Conservation (phyloP, 2,329 filamentous ascomycete genomes). For the Talaromyces sp. region DNA sequence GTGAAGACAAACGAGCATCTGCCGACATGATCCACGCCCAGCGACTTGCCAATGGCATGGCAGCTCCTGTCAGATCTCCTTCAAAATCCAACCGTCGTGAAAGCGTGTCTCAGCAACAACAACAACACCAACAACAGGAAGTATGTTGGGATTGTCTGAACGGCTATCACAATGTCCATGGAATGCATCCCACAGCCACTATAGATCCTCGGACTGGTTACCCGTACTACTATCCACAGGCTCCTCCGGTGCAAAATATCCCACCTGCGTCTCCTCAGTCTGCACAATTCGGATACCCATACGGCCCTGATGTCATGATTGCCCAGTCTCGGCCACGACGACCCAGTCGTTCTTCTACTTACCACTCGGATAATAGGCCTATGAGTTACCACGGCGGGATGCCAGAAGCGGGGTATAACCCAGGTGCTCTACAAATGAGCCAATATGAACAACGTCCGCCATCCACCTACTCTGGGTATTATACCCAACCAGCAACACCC, state of each 20-base stretch:
- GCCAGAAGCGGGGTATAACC: constrained; percentile 35
- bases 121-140: constrained; percentile 32
- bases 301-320: constrained; percentile 34
- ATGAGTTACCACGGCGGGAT: constrained; percentile 40
- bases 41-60: constrained; percentile 32
- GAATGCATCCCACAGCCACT: constrained; percentile 31
- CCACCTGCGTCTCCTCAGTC: constrained; percentile 29
- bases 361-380: constrained; percentile 34
- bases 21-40: constrained; percentile 40
- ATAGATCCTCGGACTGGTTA: constrained; percentile 35
- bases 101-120: constrained; percentile 30
- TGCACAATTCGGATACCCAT: constrained; percentile 30
- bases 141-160: constrained; percentile 37
- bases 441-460: constrained; percentile 40
- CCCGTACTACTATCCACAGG: constrained; percentile 29
- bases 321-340: constrained; percentile 32
- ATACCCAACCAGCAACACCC: constrained; percentile 31
- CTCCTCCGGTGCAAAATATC: constrained; percentile 31
- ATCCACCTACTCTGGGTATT: constrained; percentile 40
- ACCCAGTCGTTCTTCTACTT: constrained; percentile 35
- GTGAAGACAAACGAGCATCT: constrained; percentile 28
- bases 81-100: constrained; percentile 38
- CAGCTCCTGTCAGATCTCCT: constrained; percentile 32
- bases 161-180: constrained; percentile 28
- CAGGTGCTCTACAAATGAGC: constrained; percentile 27